Conservation (phyloP, 306 rosid species). For the Sicyos edulis region DNA sequence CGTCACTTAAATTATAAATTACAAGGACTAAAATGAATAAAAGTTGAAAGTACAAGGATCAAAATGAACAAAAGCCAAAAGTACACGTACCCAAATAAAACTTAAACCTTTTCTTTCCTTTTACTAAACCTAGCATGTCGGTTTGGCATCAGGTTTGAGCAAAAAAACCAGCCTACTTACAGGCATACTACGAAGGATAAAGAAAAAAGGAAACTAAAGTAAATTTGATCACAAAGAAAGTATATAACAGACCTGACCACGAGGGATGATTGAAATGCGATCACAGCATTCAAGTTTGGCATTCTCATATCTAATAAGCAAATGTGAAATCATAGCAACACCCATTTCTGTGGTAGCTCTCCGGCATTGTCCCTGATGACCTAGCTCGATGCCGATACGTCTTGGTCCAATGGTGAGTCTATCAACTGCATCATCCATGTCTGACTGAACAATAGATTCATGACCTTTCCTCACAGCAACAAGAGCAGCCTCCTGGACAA, state of each 20-base stretch:
- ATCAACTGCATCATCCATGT: conserved; percentile 95
- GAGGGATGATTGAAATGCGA: conserved; percentile 88
- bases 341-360: conserved; percentile 93
- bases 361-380: conserved; percentile 85
- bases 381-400: conserved; percentile 68
- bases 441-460: conserved; percentile 68
- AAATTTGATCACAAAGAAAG: not conserved
- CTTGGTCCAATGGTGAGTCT: conserved; percentile 92
- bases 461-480: conserved; percentile 92
- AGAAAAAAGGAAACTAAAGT: not conserved
- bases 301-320: conserved; percentile 72
- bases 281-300: conserved; percentile 78
- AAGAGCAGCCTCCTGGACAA: conserved; percentile 97
- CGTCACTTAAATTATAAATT: too few relatives aligned
- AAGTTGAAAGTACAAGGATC: too few relatives aligned
- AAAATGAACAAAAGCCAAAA: too few relatives aligned
- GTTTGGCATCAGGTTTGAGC: not conserved
- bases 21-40: too few relatives aligned
- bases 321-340: conserved; percentile 87
- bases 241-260: conserved; percentile 68
- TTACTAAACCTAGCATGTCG: not conserved
- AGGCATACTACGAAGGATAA: not conserved
- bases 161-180: not conserved
- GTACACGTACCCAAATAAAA: too few relatives aligned
- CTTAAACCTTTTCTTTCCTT: not conserved